Percentiles rank a stretch among this genome's conserved stretches.
Conservation (phyloP, 176 grass and related monocot genomes). For the Dactylis glomerata region DNA sequence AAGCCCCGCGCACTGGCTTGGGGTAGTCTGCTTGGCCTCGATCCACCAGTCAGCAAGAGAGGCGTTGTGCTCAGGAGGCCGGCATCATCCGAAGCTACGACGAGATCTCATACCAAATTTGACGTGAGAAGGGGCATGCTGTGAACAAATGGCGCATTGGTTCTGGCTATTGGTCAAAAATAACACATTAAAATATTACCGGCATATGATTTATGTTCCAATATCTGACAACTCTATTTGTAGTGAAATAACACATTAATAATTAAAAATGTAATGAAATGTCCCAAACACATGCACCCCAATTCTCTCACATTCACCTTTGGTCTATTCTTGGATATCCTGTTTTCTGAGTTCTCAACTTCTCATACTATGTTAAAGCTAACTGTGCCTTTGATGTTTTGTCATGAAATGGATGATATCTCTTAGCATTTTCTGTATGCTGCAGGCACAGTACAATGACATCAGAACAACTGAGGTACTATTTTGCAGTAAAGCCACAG, state of each 20-base stretch:
- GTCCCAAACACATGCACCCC: neutral
- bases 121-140: too few relatives aligned
- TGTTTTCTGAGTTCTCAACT: neutral
- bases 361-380: neutral
- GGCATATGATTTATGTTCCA: neutral
- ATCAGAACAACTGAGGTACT: constrained; percentile 74
- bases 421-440: constrained; percentile 33
- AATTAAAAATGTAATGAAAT: neutral
- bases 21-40: too few relatives aligned
- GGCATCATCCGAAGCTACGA: too few relatives aligned
- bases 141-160: too few relatives aligned
- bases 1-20: too few relatives aligned
- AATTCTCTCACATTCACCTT: neutral
- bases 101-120: too few relatives aligned
- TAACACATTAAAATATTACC: too few relatives aligned
- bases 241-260: neutral
- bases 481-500: neutral
- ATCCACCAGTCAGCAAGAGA: too few relatives aligned
- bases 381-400: neutral
- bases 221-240: neutral
- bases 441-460: constrained; percentile 62
- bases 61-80: too few relatives aligned
- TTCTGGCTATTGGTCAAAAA: too few relatives aligned
- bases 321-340: constrained; percentile 1
- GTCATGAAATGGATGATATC: constrained; percentile 8